Evolutionary conservation across 2,329 filamentous ascomycete genomes (phyloP).

Genomic region (Aspergillus flavus): DNA sequence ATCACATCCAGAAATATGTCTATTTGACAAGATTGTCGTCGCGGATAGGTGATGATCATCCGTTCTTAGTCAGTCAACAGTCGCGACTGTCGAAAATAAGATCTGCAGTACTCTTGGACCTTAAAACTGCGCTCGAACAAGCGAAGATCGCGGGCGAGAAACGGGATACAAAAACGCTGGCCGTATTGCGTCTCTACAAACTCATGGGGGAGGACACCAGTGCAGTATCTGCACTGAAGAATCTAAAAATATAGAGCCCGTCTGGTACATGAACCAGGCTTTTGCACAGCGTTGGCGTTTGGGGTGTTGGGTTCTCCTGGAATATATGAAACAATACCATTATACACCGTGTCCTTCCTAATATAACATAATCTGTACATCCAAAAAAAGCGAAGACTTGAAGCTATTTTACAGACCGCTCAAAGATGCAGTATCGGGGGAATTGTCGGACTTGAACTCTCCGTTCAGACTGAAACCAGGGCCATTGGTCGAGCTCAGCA

Average conservation of each 20-base stretch:
- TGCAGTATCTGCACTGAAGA: conserved; percentile 60
- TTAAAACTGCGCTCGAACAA: conserved; percentile 65
- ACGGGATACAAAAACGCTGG: conserved; percentile 50
- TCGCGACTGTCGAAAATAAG: conserved; percentile 59
- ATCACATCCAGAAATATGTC: conserved; percentile 61
- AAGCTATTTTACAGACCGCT: conserved; percentile 51
- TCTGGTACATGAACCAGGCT: not conserved
- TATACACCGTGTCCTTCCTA: conserved; percentile 45
- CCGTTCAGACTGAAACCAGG: conserved; percentile 88
- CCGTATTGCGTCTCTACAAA: conserved; percentile 62
- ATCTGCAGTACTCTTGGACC: conserved; percentile 65
- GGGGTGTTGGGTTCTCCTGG: conserved; percentile 15
- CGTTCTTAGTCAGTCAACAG: conserved; percentile 63
- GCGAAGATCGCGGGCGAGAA: conserved; percentile 45
- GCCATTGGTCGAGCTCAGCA: conserved; percentile 83
- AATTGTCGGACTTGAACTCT: conserved; percentile 67
- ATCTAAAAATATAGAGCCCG: conserved; percentile 35
- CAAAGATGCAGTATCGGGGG: conserved; percentile 55
- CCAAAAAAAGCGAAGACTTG: conserved; percentile 22
- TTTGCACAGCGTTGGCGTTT: conserved; percentile 51
- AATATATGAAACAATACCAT: conserved; percentile 38
- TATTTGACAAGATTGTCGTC: conserved; percentile 56
- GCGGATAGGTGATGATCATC: conserved; percentile 59
- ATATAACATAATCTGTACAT: conserved; percentile 48
- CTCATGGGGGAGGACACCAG: conserved; percentile 63